phyloP scores from a whole-genome alignment of 208 protist species.

The Leishmania lainsoni region DNA sequence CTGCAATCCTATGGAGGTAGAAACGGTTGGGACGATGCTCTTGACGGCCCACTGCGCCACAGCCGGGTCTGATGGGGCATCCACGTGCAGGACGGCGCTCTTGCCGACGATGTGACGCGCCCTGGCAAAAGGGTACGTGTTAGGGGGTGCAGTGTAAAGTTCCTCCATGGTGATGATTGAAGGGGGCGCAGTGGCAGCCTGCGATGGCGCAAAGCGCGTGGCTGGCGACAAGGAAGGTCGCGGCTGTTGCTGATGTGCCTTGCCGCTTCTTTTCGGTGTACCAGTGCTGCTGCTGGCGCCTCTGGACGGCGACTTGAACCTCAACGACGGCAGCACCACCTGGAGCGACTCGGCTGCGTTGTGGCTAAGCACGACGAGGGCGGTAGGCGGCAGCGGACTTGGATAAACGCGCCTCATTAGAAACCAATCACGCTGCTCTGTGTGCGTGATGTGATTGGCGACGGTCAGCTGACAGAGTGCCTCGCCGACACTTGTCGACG shows the following conservation, averaged over 20 bases:
- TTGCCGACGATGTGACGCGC: slow-evolving; percentile 59
- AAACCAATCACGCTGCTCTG: slow-evolving; percentile 58
- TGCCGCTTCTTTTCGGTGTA: not conserved
- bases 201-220: not conserved
- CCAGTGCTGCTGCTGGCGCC: not conserved
- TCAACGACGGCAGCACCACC: slow-evolving; percentile 1
- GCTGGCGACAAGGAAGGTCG: not conserved
- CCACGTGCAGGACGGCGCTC: slow-evolving; percentile 68
- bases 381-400: slow-evolving; percentile 26
- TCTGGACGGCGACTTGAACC: not conserved
- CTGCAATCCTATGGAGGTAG: slow-evolving; percentile 39
- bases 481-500: slow-evolving; percentile 16
- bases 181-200: not conserved
- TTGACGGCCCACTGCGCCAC: slow-evolving; percentile 46
- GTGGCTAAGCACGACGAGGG: slow-evolving; percentile 64
- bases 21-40: slow-evolving; percentile 36
- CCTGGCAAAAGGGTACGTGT: slow-evolving; percentile 22
- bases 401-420: slow-evolving; percentile 70
- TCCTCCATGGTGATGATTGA: slow-evolving; percentile 16
- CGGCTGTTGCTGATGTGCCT: not conserved
- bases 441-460: slow-evolving; percentile 67
- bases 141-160: slow-evolving; percentile 17
- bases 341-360: slow-evolving; percentile 48
- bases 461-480: slow-evolving; percentile 66
- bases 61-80: slow-evolving; percentile 33